Base-by-base conservation (phyloP, 1,284 basidiomycete genomes). In the Leccinum pseudoinsigne region DNA sequence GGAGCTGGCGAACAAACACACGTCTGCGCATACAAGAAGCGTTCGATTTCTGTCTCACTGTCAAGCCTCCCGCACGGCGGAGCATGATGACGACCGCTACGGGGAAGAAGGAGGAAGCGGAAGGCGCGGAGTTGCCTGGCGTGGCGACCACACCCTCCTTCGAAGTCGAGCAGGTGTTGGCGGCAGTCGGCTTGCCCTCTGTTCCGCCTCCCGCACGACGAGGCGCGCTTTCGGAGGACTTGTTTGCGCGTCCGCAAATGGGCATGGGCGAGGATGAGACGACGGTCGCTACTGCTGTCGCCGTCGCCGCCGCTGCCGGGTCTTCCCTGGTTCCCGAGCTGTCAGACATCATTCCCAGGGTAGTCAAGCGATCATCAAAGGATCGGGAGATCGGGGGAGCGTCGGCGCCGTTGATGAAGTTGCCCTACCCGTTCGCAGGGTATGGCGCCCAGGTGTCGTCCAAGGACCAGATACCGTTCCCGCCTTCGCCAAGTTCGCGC, bases 1-100 rank as follows among this genome's bases (percentile, higher is more conserved):
- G 93, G 92, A 80, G 78, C 59, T 94, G 93, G 93, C 82, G 85
- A 58, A 85, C 89, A 59, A 81, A 83, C 65, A 90, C 91, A 0
- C 81, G 86, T n/a, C 73, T 83, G 64, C 82, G 92, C 51, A 81
- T 94, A 45, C 86, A 88, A 69, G 89, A 92, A 62, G 89, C 89
- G 2, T 93, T 86, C 70, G 90, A 94, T 66, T 87, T 94, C 67
- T 94, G 93, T 71, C 78, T 92, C 42, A 86, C 84, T 14, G 78
- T 81, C 50, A 80, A 78, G 63, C 78, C 71, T 7, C 71, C 78
- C 11, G 57, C 70, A 10, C 67, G 72, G 66, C 74, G 74, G 68
- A 76, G 74, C 57, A 72, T 64, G 63, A 69, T 66, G 60, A 70
- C 65, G 54, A 68, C 68, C 54, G 47, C 47, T 50, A 12, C 47